Evolutionary conservation across 1,284 basidiomycete species (phyloP), one percentile per base, ranked within the genome.

Genomic region (Trichosporon coremiiforme): DNA sequence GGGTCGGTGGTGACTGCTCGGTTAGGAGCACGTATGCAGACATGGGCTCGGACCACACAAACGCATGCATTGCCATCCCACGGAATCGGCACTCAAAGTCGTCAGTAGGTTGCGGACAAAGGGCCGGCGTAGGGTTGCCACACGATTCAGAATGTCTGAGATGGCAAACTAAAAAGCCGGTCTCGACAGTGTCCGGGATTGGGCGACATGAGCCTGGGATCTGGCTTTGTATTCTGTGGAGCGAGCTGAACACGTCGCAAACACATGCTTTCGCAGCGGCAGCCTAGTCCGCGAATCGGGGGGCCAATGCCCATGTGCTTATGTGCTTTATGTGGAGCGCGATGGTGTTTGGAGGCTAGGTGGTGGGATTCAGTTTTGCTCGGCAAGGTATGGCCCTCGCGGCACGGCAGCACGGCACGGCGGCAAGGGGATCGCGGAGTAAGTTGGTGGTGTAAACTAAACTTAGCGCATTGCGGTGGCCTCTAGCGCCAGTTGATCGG

Each of bases 401-500:
- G 45, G 41, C 41, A 15, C 41, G 15, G 15, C 41, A 15, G 12
- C 15, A 17, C 41, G 41, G 41, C 41, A 45, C 20, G 20, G 20
- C 47, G 47, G 47, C 47, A 12, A 53, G 20, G 47, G 45, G 45
- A 47, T 47, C n/a, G 45, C 45, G 45, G 45, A 47, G 45, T 47
- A 47, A 53, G 47, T 22, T 20, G 47, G 47, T 53, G 47, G 20
- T 45, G 15, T n/a, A n/a, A n/a, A n/a, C n/a, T 22, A 53, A 53
- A 20, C 20, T 53, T 53, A 53, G 47, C 20, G 47, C n/a, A n/a
- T n/a, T n/a, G n/a, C n/a, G n/a, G n/a, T n/a, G n/a, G n/a, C n/a
- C 29, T 29, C 55, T 57, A 20, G 55, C 55, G 55, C 29, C n/a
- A 35, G 57, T 60, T 33, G 57, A 33, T 60, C 55, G 57, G 57